A percentile compares a stretch with the other conserved stretches of the same genome.
These are phyloP conservation scores for Didymella keratinophila DNA, from an alignment of 2,329 filamentous ascomycete genomes.

Conservation along the genomic window DNA sequence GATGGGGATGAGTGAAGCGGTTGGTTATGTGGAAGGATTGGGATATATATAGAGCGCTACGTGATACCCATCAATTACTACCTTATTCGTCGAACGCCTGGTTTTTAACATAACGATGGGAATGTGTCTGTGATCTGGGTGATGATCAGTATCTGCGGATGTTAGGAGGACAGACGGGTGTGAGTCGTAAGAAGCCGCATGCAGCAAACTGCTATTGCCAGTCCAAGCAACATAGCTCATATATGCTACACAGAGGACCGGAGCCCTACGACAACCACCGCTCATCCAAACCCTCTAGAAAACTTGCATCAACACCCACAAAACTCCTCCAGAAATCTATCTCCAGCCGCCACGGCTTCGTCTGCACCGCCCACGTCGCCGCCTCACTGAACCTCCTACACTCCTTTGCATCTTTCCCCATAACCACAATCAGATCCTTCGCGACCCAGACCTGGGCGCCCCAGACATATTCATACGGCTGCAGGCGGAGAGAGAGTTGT, in stretches of 20 bases:
- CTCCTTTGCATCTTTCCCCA: slow-evolving; percentile 55
- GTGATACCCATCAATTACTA: slow-evolving; percentile 10
- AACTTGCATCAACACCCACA: slow-evolving; percentile 56
- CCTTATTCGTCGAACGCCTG: too few species aligned
- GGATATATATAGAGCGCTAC: not conserved
- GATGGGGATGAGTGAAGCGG: slow-evolving; percentile 21
- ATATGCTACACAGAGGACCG: too few species aligned
- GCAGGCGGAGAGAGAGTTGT: slow-evolving; percentile 43
- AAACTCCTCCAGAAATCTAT: slow-evolving; percentile 62
- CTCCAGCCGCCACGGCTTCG: slow-evolving; percentile 59
- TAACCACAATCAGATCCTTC: slow-evolving; percentile 57
- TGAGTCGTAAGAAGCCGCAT: too few species aligned
- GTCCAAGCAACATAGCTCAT: too few species aligned
- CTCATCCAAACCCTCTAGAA: slow-evolving; percentile 53
- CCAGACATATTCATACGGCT: slow-evolving; percentile 44
- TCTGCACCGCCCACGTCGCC: slow-evolving; percentile 58
- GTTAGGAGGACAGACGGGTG: too few species aligned
- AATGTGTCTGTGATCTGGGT: too few species aligned
- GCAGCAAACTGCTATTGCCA: too few species aligned
- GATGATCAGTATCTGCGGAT: too few species aligned
- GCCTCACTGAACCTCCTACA: slow-evolving; percentile 51
- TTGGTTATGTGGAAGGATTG: not conserved
- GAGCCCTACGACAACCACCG: too few species aligned
- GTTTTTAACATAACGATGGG: too few species aligned
- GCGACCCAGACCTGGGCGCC: slow-evolving; percentile 51